Evolutionary conservation across 2,329 filamentous ascomycete species (phyloP).

Genomic region (Parastagonospora nodorum): DNA sequence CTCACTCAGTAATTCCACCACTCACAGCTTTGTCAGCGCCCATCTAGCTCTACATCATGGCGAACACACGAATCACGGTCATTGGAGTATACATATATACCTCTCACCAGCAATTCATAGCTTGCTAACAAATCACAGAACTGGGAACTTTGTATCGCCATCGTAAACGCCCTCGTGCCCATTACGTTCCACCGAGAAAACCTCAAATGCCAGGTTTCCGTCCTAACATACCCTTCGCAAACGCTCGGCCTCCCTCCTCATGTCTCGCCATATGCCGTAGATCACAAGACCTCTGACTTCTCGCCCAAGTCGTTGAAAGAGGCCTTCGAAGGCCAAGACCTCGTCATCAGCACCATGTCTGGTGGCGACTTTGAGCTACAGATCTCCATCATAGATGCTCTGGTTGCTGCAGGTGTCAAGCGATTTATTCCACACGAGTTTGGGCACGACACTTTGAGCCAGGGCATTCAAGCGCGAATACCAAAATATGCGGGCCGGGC

Average conservation of each 20-base stretch:
- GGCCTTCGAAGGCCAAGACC: slow-evolving; percentile 44
- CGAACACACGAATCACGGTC: slow-evolving; percentile 28
- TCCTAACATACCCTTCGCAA: slow-evolving; percentile 34
- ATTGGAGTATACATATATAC: slow-evolving; percentile 32
- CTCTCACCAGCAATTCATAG: not conserved
- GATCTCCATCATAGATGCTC: slow-evolving; percentile 46
- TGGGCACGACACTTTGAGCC: slow-evolving; percentile 43
- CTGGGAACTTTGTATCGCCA: slow-evolving; percentile 26
- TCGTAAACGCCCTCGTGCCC: slow-evolving; percentile 28
- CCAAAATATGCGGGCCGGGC: slow-evolving; percentile 34
- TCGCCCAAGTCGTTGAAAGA: slow-evolving; percentile 32
- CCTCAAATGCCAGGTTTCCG: slow-evolving; percentile 17
- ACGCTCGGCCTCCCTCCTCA: slow-evolving; percentile 22
- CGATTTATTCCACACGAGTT: slow-evolving; percentile 52
- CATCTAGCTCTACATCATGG: not conserved
- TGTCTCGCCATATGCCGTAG: slow-evolving; percentile 9
- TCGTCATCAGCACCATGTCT: slow-evolving; percentile 42
- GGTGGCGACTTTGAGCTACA: slow-evolving; percentile 33
- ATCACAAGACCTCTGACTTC: slow-evolving; percentile 37
- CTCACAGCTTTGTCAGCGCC: not conserved
- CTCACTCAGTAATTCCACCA: not conserved
- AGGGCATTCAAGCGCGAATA: slow-evolving; percentile 33
- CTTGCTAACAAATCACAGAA: slow-evolving; percentile 25
- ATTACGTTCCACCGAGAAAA: not conserved
- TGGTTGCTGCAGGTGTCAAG: slow-evolving; percentile 45